Base-by-base conservation (phyloP, 805 yeast genomes). In the Maudiozyma saulgeensis region DNA sequence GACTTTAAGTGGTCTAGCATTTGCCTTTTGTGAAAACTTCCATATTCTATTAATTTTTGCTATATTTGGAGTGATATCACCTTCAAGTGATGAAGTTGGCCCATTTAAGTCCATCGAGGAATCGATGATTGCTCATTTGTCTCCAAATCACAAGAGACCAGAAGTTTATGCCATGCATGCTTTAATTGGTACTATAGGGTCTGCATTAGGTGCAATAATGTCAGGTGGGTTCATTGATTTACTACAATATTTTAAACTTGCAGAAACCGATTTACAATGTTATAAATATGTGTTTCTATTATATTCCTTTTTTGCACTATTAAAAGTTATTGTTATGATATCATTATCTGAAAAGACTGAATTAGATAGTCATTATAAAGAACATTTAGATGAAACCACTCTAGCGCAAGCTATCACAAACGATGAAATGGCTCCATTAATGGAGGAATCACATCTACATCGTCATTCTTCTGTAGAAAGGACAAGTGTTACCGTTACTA, bases 61-160 rank as follows among this genome's bases (percentile, higher is more conserved):
- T 2, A 76, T 86, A 2, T 50, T 86, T 31, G 96, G 96, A 1
- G 96, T 88, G 16, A 84, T 88, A 7, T 85, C 95, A 2, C 93
- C 96, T 1, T 80, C 87, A 28, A 95, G 96, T 23, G 89, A 83
- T 59, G 96, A 88, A 60, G 87, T 90, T 0, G 96, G 96, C 0
- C 96, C 96, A 0, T 88, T 88, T 65, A 83, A 85, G 60, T 79
- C 93, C 0, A 80, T 88, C 28, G 96, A 88, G 63, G 96, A 87
- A 60, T 81, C 91, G 1, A 76, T 86, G 39, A 72, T 88, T 45
- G 93, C 96, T 0, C 91, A 86, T 64, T 68, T 88, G 53, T 83
- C 95, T 0, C 80, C 83, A 0, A 75, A 74, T 37, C 70, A 70
- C 48, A 77, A 76, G 49, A 71, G 95, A 43, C 82, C 95, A 0